A percentile compares a stretch with the other conserved stretches of the same genome.
Conservation (phyloP, 202 grass and related monocot genomes). For the Dendrocalamus latiflorus region DNA sequence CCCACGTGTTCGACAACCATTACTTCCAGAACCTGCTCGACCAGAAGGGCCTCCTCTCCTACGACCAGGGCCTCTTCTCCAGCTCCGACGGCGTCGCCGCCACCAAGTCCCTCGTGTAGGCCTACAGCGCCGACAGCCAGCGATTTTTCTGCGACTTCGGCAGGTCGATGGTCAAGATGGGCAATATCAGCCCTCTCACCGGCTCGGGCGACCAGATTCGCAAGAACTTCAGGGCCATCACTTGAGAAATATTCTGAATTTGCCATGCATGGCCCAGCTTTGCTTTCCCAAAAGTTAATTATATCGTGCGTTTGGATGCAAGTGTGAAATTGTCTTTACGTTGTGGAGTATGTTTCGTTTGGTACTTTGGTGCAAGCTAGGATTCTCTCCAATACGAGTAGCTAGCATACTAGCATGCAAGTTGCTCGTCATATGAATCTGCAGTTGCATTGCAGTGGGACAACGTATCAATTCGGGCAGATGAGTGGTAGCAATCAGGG, state of each 20-base stretch:
- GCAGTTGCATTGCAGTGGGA: not conserved
- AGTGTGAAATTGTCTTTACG: not conserved
- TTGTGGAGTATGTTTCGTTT: not conserved
- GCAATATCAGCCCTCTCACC: conserved; percentile 57
- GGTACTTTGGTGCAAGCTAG: conserved; percentile 24
- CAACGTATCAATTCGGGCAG: not conserved
- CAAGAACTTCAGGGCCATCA: conserved; percentile 60
- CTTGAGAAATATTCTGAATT: conserved; percentile 11
- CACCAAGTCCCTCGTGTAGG: conserved; percentile 49
- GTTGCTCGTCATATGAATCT: not conserved
- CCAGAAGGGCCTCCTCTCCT: conserved; percentile 63
- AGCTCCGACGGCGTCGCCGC: conserved; percentile 36
- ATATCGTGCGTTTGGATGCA: not conserved
- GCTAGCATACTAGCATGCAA: not conserved
- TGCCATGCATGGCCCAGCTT: not conserved
- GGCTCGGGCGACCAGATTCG: conserved; percentile 64
- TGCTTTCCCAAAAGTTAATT: not conserved
- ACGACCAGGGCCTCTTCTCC: conserved; percentile 77
- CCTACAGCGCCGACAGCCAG: conserved; percentile 33
- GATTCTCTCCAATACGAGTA: not conserved
- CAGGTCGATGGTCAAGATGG: conserved; percentile 75
- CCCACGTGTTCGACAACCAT: conserved; percentile 69
- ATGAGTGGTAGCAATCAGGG: not conserved
- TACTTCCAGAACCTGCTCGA: conserved; percentile 72
- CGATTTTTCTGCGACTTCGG: conserved; percentile 64